Percentiles rank a stretch among this genome's conserved stretches.
phyloP scores from a whole-genome alignment of 176 grass and related monocot species.

The Dactylis glomerata region DNA sequence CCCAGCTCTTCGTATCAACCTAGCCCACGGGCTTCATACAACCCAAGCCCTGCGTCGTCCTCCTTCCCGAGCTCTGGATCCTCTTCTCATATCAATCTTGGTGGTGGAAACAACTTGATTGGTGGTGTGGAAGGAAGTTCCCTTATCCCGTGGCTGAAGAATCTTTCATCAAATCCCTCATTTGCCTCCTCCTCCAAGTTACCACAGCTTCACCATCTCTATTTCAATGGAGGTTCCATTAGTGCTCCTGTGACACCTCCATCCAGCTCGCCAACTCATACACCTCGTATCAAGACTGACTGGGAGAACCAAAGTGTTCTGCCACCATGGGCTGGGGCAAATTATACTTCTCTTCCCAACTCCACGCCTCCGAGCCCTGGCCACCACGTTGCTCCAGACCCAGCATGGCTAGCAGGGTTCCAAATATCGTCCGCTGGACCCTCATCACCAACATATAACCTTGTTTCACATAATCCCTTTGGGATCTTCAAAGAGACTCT shows the following conservation, averaged over 20 bases:
- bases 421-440: conserved; percentile 79
- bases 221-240: conserved; percentile 67
- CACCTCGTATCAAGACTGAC: conserved; percentile 50
- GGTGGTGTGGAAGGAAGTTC: conserved; percentile 54
- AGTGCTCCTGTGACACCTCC: conserved; percentile 91
- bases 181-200: conserved; percentile 59
- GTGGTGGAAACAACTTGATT: conserved; percentile 40
- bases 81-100: conserved; percentile 58
- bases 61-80: conserved; percentile 74
- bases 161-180: conserved; percentile 51
- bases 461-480: conserved; percentile 80
- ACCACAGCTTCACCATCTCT: conserved; percentile 65
- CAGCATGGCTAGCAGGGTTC: conserved; percentile 79
- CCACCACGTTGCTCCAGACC: conserved; percentile 55
- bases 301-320: conserved; percentile 56
- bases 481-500: conserved; percentile 56
- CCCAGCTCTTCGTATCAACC: conserved; percentile 78
- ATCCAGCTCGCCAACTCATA: conserved; percentile 66
- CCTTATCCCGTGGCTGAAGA: conserved; percentile 76
- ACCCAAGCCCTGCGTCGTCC: conserved; percentile 61
- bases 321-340: conserved; percentile 59
- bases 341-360: conserved; percentile 75
- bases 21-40: conserved; percentile 68
- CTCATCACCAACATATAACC: conserved; percentile 79
- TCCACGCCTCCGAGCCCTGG: conserved; percentile 65